Evolutionary conservation across 1,284 basidiomycete species (phyloP).

Genomic region (Earliella scabrosa): DNA sequence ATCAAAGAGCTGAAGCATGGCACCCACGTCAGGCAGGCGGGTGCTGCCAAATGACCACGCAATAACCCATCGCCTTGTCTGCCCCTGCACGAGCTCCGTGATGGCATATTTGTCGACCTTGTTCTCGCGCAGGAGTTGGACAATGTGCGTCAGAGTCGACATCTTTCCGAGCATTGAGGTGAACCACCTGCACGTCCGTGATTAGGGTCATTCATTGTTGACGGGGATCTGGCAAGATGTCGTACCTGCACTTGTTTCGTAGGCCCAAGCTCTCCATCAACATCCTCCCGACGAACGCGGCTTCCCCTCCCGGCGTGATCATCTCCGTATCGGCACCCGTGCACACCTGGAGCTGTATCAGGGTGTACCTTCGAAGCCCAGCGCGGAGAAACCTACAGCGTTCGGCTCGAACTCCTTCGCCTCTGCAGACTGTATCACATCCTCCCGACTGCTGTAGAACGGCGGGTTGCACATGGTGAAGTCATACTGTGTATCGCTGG

Average conservation of each 20-base stretch:
- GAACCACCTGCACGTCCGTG: constrained; percentile 82
- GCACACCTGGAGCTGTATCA: no score
- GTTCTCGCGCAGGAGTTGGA: constrained; percentile 56
- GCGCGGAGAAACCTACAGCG: constrained; percentile 73
- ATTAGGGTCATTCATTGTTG: no score
- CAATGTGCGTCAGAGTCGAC: constrained; percentile 69
- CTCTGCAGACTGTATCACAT: constrained; percentile 63
- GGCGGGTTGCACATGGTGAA: constrained; percentile 97
- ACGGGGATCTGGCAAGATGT: no score
- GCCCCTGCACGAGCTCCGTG: constrained; percentile 82
- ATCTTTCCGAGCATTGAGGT: constrained; percentile 92
- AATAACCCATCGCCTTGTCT: constrained; percentile 88
- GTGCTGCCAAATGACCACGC: constrained; percentile 78
- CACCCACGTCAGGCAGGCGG: constrained; percentile 77
- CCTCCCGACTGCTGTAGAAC: constrained; percentile 79
- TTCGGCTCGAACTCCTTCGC: constrained; percentile 67
- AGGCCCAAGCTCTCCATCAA: constrained; percentile 70
- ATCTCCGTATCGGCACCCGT: constrained; percentile 87
- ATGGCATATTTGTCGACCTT: constrained; percentile 83
- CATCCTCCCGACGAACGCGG: constrained; percentile 78
- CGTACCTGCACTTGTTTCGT: constrained; percentile 57
- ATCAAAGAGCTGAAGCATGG: constrained; percentile 1
- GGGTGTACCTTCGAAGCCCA: no score
- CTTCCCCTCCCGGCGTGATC: constrained; percentile 87
- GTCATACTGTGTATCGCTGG: constrained; percentile 46